phyloP scores from a whole-genome alignment of 768 basidiomycete genomes.

The Gautieria morchelliformis region DNA sequence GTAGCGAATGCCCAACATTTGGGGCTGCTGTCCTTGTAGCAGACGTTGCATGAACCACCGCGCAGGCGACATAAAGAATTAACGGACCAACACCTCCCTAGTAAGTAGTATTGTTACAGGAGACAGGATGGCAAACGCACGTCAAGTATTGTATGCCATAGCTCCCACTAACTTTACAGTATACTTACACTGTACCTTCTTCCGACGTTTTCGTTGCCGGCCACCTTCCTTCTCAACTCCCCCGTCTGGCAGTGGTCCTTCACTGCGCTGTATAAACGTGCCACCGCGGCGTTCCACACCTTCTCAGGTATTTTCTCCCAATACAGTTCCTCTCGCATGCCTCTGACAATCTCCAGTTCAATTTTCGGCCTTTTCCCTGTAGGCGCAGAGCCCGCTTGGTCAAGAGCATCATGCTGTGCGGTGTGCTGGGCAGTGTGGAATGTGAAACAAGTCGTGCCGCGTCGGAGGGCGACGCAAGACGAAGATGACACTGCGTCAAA shows the following conservation, averaged over 20 bases:
- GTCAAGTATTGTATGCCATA: too few species aligned
- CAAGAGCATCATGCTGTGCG: slow-evolving; percentile 44
- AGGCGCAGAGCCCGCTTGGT: slow-evolving; percentile 32
- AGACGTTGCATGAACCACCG: too few species aligned
- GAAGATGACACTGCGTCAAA: slow-evolving; percentile 57
- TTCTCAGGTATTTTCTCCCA: slow-evolving; percentile 78
- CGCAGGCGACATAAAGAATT: too few species aligned
- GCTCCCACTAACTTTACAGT: too few species aligned
- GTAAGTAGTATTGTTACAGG: too few species aligned
- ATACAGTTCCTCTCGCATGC: slow-evolving; percentile 59
- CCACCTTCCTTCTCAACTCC: not conserved
- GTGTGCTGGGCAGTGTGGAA: slow-evolving; percentile 30
- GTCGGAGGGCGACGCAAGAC: slow-evolving; percentile 44
- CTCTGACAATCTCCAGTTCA: slow-evolving; percentile 45
- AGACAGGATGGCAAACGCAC: too few species aligned
- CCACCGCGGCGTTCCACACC: slow-evolving; percentile 51
- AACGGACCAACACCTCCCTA: too few species aligned
- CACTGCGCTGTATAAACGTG: not conserved
- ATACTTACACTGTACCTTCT: not conserved
- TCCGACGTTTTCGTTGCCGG: not conserved
- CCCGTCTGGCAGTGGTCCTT: not conserved
- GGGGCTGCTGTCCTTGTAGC: too few species aligned
- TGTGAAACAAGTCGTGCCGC: slow-evolving; percentile 34
- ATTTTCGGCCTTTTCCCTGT: slow-evolving; percentile 23
- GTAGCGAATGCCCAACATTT: too few species aligned